These are phyloP conservation scores for Porodaedalea pini DNA, from an alignment of 1,284 basidiomycete genomes.

Conservation along the genomic window DNA sequence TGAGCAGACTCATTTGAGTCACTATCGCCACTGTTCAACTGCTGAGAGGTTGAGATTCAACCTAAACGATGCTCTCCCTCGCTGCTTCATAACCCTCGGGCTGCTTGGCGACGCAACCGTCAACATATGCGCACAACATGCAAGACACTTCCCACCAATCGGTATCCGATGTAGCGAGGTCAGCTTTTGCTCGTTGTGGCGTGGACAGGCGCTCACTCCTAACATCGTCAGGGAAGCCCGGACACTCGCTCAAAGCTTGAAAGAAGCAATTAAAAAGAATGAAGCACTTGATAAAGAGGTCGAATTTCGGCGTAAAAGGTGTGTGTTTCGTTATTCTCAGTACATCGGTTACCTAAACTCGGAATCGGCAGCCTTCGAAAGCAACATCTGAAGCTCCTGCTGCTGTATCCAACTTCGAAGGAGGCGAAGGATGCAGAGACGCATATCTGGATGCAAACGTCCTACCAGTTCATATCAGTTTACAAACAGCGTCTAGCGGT, in stretches of 20 bases:
- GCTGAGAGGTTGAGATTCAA: neutral
- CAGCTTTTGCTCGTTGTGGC: neutral
- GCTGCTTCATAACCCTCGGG: neutral
- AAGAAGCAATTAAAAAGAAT: conserved; percentile 64
- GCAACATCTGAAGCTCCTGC: conserved; percentile 70
- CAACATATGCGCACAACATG: conserved; percentile 5
- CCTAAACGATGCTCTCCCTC: neutral
- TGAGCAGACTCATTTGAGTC: too few species aligned
- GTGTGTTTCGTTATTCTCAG: conserved; percentile 30
- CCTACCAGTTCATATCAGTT: conserved; percentile 78
- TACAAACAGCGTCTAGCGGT: conserved; percentile 76
- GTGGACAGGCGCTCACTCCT: neutral
- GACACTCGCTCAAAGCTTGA: conserved; percentile 60
- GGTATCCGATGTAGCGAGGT: conserved; percentile 16
- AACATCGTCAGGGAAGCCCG: conserved; percentile 60
- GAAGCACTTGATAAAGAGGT: conserved; percentile 82
- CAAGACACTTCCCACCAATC: conserved; percentile 9
- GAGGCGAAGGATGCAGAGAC: conserved; percentile 81
- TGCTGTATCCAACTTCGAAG: conserved; percentile 68
- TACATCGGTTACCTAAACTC: conserved; percentile 17
- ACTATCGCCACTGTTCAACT: too few species aligned
- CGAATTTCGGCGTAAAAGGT: conserved; percentile 83
- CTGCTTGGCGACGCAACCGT: conserved; percentile 2
- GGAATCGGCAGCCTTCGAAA: conserved; percentile 60
- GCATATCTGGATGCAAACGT: conserved; percentile 89